Evolutionary conservation across 352 stramenopile genomes (phyloP), one percentile per base, ranked within the genome.

Genomic region (Pythium oligandrum): DNA sequence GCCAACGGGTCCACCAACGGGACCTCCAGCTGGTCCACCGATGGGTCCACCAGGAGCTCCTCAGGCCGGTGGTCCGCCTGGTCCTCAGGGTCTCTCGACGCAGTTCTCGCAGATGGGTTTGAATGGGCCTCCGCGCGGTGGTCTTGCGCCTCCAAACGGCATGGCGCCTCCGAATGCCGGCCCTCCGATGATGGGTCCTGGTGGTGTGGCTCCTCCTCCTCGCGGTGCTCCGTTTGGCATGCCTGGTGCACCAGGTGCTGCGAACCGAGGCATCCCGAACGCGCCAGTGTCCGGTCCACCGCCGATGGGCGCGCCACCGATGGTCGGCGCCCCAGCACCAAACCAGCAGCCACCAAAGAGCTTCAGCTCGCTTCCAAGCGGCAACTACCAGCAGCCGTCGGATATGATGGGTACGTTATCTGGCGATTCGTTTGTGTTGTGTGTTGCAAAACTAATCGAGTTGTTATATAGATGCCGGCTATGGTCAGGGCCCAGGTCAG

Each of bases 331-430:
- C 35, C 34, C 58, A 8, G 51, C 52, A 31, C 57, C 60, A 34
- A 70, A 42, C 7, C 38, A 42, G 38, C 7, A 8, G 7, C 7
- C 38, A 42, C 57, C 40, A 40, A 58, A 44, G 12, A 40, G 55
- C 53, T 67, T 68, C 51, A 72, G 40, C 6, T 52, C 47, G 10
- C 66, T 74, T 4, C 78, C 82, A 6, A 93, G 79, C 51, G 82
- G 82, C 44, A 93, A 93, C 59, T 93, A 86, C 64, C 82, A 93
- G 64, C 82, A 93, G 57, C 70, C 74, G 38, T 65, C 63, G 49
- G 73, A 89, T 45, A 89, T 86, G 78, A 86, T 88, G 68, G 73
- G 78, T 86, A 73, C 61, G 74, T 73, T 6, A 8, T 48, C 4
- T 6, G 34, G 9, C 12, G 5, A 17, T 38, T 11, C 12, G 9